Evolutionary conservation across 768 basidiomycete genomes (phyloP).

Genomic region (Rhodotorula sphaerocarpa): DNA sequence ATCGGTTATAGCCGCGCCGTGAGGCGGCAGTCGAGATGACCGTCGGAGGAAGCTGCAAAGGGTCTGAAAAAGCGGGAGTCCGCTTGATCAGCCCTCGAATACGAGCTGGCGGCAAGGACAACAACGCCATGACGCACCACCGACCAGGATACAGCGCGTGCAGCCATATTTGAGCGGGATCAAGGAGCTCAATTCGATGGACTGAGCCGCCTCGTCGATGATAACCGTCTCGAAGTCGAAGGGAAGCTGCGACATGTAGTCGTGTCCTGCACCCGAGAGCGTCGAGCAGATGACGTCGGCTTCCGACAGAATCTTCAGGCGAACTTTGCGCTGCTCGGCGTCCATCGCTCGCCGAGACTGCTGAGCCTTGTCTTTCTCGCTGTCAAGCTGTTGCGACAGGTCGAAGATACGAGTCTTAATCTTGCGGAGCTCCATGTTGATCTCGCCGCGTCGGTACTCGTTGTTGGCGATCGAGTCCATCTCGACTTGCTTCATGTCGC

Average conservation of each 20-base stretch:
- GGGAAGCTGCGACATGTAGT: constrained; percentile 56
- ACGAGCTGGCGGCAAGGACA: neutral
- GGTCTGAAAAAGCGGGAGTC: constrained; percentile 40
- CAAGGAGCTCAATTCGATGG: constrained; percentile 85
- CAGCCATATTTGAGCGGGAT: constrained; percentile 88
- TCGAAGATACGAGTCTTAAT: constrained; percentile 59
- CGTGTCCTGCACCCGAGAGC: constrained; percentile 85
- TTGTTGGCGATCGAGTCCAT: constrained; percentile 55
- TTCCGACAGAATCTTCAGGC: constrained; percentile 66
- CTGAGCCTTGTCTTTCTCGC: constrained; percentile 71
- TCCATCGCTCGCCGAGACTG: constrained; percentile 74
- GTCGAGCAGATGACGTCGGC: constrained; percentile 93
- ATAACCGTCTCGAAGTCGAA: constrained; percentile 91
- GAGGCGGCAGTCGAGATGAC: constrained; percentile 59
- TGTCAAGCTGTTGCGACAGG: constrained; percentile 64
- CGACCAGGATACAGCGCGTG: constrained; percentile 81
- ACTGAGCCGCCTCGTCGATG: constrained; percentile 96
- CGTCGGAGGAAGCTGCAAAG: constrained; percentile 83
- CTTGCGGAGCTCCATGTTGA: constrained; percentile 64
- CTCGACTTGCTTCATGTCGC: constrained; percentile 58
- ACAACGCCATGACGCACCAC: constrained; percentile 49
- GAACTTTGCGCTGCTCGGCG: constrained; percentile 63
- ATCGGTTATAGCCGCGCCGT: constrained; percentile 69
- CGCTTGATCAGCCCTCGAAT: no score
- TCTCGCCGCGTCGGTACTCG: constrained; percentile 48